A percentile compares a stretch with the other conserved stretches of the same genome.
Conservation (phyloP, 805 yeast species). For the Yamadazyma paraphyllophila region DNA sequence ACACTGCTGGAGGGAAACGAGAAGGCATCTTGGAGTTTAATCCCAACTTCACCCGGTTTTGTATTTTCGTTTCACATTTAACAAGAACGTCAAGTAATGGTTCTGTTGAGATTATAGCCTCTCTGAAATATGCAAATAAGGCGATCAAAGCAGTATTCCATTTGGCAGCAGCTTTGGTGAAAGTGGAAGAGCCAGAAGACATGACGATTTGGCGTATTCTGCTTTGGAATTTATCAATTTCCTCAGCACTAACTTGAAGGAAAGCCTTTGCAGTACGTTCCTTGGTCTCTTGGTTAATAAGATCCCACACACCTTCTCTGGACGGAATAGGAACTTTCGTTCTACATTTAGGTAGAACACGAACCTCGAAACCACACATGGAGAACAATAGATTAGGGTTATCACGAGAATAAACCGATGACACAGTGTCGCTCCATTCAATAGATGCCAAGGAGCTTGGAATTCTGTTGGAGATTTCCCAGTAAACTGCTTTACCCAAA, state of each 20-base stretch:
- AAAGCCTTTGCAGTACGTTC: conserved; percentile 89
- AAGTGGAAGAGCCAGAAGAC: conserved; percentile 95
- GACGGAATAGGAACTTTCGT: conserved; percentile 50
- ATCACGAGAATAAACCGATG: conserved; percentile 86
- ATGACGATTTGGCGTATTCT: conserved; percentile 85
- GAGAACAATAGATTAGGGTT: conserved; percentile 86
- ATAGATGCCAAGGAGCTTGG: conserved; percentile 73
- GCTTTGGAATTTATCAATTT: conserved; percentile 75
- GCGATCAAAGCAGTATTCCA: conserved; percentile 94
- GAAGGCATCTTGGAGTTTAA: conserved; percentile 98
- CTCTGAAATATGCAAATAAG: conserved; percentile 85
- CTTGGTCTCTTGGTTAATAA: conserved; percentile 64
- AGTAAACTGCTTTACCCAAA: conserved; percentile 85
- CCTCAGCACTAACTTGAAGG: conserved; percentile 78
- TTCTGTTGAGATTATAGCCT: conserved; percentile 85
- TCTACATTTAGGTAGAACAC: conserved; percentile 77
- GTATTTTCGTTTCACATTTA: conserved; percentile 88
- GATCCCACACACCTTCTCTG: conserved; percentile 91
- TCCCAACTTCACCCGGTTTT: conserved; percentile 91
- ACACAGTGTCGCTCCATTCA: conserved; percentile 76
- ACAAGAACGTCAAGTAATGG: conserved; percentile 77
- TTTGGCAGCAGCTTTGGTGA: conserved; percentile 88
- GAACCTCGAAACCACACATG: conserved; percentile 93
- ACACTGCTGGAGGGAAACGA: conserved; percentile 97
- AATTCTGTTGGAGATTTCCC: conserved; percentile 81